Evolutionary conservation across 2,329 filamentous ascomycete genomes (phyloP).

Genomic region (Ilyonectria destructans): DNA sequence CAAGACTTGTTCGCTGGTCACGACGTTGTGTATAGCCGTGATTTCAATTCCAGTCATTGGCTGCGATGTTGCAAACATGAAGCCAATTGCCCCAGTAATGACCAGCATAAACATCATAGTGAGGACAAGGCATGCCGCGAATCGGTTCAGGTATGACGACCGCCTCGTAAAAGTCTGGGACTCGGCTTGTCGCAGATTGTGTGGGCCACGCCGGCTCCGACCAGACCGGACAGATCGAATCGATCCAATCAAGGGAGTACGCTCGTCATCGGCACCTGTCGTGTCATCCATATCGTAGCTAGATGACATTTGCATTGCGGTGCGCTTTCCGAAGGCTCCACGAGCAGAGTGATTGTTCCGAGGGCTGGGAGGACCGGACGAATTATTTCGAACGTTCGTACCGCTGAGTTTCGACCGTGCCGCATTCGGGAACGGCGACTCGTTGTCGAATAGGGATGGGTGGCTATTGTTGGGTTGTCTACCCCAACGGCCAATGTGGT

Average conservation of each 20-base stretch:
- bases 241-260: conserved; percentile 81
- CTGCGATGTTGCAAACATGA: conserved; percentile 93
- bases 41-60: conserved; percentile 86
- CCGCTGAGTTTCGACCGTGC: conserved; percentile 75
- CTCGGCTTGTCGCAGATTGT: conserved; percentile 80
- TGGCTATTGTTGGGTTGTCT: conserved; percentile 79
- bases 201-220: conserved; percentile 69
- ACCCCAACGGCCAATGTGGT: conserved; percentile 82
- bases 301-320: conserved; percentile 73
- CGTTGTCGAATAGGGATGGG: conserved; percentile 81
- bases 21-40: conserved; percentile 87
- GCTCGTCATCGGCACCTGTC: conserved; percentile 86
- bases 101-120: conserved; percentile 86
- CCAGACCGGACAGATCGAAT: conserved; percentile 73
- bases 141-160: conserved; percentile 78
- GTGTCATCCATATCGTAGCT: conserved; percentile 87
- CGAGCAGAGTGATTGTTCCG: conserved; percentile 64
- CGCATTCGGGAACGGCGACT: conserved; percentile 83
- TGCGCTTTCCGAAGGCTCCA: conserved; percentile 61
- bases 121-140: conserved; percentile 91
- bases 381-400: conserved; percentile 72
- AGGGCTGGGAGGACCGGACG: conserved; percentile 81
- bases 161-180: conserved; percentile 77
- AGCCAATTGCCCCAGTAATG: conserved; percentile 87
- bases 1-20: conserved; percentile 94